Conservation (phyloP, 805 yeast species). For the Brettanomyces bruxellensis region DNA sequence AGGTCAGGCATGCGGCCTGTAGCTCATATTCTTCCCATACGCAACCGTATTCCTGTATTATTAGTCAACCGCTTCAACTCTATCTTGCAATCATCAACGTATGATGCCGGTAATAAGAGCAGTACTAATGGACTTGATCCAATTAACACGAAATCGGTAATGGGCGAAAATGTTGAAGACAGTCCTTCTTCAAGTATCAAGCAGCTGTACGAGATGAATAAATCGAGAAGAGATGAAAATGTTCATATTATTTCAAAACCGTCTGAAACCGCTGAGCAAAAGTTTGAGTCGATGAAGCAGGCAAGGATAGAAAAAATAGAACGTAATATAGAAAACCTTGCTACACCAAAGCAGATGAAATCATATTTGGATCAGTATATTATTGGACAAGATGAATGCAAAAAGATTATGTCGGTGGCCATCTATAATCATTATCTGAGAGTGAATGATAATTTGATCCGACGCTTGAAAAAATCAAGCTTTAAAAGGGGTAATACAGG, state of each 20-base stretch:
- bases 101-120: no score
- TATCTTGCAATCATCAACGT: no score
- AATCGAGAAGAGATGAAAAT: constrained; percentile 9
- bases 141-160: no score
- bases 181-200: constrained; percentile 2
- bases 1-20: no score
- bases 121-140: no score
- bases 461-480: constrained; percentile 6
- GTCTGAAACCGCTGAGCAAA: background rate
- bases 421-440: constrained; percentile 50
- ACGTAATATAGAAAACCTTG: constrained; percentile 20
- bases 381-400: constrained; percentile 47
- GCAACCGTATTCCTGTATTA: no score
- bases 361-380: constrained; percentile 40
- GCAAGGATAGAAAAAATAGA: constrained; percentile 6
- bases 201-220: constrained; percentile 10
- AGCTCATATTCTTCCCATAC: no score
- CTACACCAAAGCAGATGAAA: constrained; percentile 40
- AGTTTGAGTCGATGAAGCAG: background rate
- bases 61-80: no score
- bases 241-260: constrained; percentile 5
- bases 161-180: no score
- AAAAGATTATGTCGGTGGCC: constrained; percentile 52
- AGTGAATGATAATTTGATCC: constrained; percentile 27
- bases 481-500: background rate